These are phyloP conservation scores for Penicillium argentinense DNA, from an alignment of 495 filamentous ascomycete genomes.

Conservation along the genomic window DNA sequence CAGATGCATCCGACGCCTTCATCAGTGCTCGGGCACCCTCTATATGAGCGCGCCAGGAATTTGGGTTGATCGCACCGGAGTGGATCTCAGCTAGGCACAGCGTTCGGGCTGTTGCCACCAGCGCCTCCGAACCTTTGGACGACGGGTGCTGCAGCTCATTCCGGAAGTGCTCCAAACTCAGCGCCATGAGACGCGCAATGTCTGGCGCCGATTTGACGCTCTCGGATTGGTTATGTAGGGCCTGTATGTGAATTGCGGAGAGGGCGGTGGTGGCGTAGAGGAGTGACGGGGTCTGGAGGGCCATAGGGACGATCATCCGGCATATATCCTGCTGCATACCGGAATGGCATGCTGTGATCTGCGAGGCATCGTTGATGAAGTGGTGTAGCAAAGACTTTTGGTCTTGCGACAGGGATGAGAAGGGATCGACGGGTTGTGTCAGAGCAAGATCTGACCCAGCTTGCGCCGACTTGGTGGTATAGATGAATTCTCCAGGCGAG, in stretches of 20 bases:
- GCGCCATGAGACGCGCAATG: conserved; percentile 45
- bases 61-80: conserved; percentile 46
- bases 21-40: conserved; percentile 46
- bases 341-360: conserved; percentile 45
- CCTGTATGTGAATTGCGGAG: conserved; percentile 49
- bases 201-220: conserved; percentile 45
- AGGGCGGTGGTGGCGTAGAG: conserved; percentile 48
- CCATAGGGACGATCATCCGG: conserved; percentile 49
- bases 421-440: conserved; percentile 39
- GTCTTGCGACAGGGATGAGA: conserved; percentile 38
- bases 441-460: conserved; percentile 26
- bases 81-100: conserved; percentile 51
- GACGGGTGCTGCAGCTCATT: conserved; percentile 42
- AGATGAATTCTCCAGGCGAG: conserved; percentile 49
- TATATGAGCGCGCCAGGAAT: conserved; percentile 49
- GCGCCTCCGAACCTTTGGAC: conserved; percentile 37
- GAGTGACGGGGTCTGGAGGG: conserved; percentile 45
- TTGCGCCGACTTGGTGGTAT: conserved; percentile 37
- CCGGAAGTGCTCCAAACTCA: conserved; percentile 47
- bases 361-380: conserved; percentile 48
- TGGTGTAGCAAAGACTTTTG: conserved; percentile 45
- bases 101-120: conserved; percentile 48
- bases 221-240: conserved; percentile 43
- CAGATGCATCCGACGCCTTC: conserved; percentile 28
- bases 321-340: conserved; percentile 50